Evolutionary conservation across 495 filamentous ascomycete genomes (phyloP).

Genomic region (Aspergillus biplanus): DNA sequence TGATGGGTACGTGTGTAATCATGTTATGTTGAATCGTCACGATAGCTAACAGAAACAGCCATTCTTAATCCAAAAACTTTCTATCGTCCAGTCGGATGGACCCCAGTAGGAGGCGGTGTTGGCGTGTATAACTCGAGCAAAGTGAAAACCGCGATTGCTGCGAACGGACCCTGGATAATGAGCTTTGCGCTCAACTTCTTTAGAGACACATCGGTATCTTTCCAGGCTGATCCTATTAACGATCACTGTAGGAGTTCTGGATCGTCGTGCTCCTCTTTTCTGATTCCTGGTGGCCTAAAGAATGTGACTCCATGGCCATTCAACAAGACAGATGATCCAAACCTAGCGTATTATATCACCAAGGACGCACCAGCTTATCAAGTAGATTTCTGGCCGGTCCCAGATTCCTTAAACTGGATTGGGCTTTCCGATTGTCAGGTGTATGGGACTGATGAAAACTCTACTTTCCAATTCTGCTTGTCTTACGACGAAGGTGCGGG

Average conservation of each 20-base stretch:
- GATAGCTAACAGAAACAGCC: background rate
- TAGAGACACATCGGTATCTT: background rate
- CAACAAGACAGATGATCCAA: background rate
- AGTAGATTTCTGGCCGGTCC: background rate
- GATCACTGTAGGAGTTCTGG: background rate
- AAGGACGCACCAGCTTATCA: background rate
- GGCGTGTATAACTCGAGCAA: constrained; percentile 1
- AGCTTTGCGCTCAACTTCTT: background rate
- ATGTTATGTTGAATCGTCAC: no score
- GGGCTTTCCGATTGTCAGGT: background rate
- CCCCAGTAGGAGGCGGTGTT: background rate
- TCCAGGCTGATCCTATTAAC: background rate
- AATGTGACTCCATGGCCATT: constrained; percentile 8
- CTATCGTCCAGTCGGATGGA: background rate
- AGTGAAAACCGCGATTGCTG: background rate
- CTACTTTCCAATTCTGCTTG: constrained; percentile 1
- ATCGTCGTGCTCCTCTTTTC: background rate
- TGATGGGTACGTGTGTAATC: background rate
- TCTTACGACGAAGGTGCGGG: background rate
- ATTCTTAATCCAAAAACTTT: no score
- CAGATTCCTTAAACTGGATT: background rate
- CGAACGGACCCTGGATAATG: background rate
- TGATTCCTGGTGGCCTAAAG: background rate
- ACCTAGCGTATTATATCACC: background rate
- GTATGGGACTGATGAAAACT: background rate